Percentiles rank a stretch among this genome's conserved stretches.
Conservation (phyloP, 176 grass and related monocot genomes). For the Hordeum vulgare region DNA sequence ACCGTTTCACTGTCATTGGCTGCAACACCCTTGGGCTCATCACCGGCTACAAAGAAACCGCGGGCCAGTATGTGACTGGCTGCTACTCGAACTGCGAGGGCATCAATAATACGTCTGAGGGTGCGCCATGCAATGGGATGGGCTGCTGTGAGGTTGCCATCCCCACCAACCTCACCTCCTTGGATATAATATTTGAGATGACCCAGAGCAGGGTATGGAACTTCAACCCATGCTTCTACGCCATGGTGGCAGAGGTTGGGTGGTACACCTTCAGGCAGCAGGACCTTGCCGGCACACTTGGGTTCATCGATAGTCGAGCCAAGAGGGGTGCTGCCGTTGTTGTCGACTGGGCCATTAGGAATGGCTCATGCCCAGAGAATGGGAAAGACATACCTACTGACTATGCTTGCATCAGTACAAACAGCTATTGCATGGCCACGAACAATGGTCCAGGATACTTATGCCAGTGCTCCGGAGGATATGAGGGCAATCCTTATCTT, state of each 20-base stretch:
- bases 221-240: background rate
- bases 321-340: background rate
- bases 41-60: no score
- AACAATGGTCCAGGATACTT: conserved; percentile 11
- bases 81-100: no score
- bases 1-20: no score
- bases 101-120: no score
- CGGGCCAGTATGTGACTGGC: no score
- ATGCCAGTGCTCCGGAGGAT: conserved; percentile 6
- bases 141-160: background rate
- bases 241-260: background rate
- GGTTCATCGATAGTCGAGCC: background rate
- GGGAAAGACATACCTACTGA: background rate
- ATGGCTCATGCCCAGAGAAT: background rate
- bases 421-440: background rate
- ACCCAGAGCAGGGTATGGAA: background rate
- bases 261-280: background rate
- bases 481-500: background rate
- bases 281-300: background rate
- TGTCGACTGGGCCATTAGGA: background rate
- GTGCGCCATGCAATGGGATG: background rate
- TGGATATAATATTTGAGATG: background rate
- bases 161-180: background rate
- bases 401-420: background rate
- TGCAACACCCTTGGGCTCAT: no score